These are phyloP conservation scores for Phytophthora cajani DNA, from an alignment of 352 stramenopile genomes.

Conservation along the genomic window DNA sequence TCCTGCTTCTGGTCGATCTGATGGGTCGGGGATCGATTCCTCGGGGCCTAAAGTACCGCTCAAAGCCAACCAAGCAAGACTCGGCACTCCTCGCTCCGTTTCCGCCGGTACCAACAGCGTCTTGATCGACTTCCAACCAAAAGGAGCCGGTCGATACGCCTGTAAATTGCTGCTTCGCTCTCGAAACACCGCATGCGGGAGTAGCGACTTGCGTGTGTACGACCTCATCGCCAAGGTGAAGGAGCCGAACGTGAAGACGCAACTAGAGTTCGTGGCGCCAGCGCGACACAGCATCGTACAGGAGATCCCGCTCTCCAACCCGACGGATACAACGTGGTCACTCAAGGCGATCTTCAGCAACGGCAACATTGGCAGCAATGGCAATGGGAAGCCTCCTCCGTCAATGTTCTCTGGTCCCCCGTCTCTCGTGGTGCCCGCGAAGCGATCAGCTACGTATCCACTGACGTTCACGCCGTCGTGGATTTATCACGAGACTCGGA, in stretches of 20 bases:
- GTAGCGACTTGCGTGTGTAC: constrained; percentile 84
- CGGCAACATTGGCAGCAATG: constrained; percentile 21
- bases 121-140: constrained; percentile 78
- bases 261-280: constrained; percentile 89
- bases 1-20: constrained; percentile 22
- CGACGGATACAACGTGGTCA: constrained; percentile 82
- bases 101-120: constrained; percentile 53
- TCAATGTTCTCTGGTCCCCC: constrained; percentile 78
- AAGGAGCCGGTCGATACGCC: constrained; percentile 69
- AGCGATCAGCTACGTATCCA: constrained; percentile 74
- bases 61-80: constrained; percentile 57
- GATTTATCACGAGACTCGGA: constrained; percentile 77
- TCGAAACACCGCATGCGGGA: constrained; percentile 64
- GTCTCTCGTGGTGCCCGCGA: constrained; percentile 72
- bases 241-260: constrained; percentile 84
- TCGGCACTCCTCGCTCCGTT: constrained; percentile 54
- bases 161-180: constrained; percentile 77
- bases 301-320: constrained; percentile 92
- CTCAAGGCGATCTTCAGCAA: constrained; percentile 71
- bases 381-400: constrained; percentile 7
- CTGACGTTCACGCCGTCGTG: constrained; percentile 87
- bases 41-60: constrained; percentile 27
- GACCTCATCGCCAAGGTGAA: constrained; percentile 87
- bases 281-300: constrained; percentile 90
- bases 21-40: constrained; percentile 18